These are phyloP conservation scores for Melaleuca quinquenervia DNA, from an alignment of 345 rosid genomes.

Conservation along the genomic window DNA sequence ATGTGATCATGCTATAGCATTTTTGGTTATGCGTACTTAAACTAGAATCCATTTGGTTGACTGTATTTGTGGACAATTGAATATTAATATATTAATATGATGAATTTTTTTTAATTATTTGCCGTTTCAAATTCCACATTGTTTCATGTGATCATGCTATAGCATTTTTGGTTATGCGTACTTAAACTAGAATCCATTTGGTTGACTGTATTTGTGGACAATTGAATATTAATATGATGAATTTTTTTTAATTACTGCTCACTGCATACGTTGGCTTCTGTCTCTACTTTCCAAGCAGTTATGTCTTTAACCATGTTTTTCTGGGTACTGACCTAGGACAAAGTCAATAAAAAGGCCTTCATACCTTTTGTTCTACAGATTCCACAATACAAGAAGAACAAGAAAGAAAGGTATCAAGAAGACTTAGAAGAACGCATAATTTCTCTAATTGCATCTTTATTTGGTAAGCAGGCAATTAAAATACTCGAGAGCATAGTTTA, in stretches of 20 bases:
- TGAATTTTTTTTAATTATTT: not conserved
- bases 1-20: not conserved
- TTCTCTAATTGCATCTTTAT: constrained; percentile 75
- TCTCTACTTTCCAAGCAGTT: not conserved
- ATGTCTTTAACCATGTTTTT: not conserved
- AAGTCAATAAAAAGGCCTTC: not conserved
- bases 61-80: not conserved
- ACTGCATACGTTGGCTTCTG: not conserved
- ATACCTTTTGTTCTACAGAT: constrained; percentile 34
- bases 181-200: not conserved
- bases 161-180: not conserved
- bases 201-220: not conserved
- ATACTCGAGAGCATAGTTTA: not conserved
- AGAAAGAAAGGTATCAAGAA: constrained; percentile 76
- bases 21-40: not conserved
- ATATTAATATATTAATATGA: not conserved
- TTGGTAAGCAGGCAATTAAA: constrained; percentile 68
- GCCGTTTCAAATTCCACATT: not conserved
- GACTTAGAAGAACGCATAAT: constrained; percentile 83
- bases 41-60: not conserved
- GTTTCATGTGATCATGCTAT: not conserved
- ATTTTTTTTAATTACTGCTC: not conserved
- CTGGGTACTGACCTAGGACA: not conserved
- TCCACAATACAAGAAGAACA: constrained; percentile 79
- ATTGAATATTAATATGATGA: not conserved